These are phyloP conservation scores for Colletotrichum echinochloae DNA, from an alignment of 2,329 filamentous ascomycete genomes.

Conservation along the genomic window DNA sequence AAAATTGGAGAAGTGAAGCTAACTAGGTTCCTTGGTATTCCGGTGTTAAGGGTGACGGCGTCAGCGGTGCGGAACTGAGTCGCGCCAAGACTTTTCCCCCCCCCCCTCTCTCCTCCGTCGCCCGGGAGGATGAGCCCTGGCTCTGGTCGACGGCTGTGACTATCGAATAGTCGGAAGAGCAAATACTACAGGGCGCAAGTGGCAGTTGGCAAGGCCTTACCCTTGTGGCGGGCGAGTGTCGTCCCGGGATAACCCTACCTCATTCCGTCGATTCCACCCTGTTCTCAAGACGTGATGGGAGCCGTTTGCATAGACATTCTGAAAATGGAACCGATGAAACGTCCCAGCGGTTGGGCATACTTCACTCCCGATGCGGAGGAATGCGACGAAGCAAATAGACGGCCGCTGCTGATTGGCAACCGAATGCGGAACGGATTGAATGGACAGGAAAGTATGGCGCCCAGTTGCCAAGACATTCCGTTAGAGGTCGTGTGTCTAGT, in stretches of 20 bases:
- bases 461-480: conserved; percentile 23
- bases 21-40: conserved; percentile 36
- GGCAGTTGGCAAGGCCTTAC: not conserved
- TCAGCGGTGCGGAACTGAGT: conserved; percentile 28
- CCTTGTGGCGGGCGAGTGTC: conserved; percentile 19
- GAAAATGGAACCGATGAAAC: conserved; percentile 33
- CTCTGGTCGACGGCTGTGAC: not conserved
- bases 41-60: conserved; percentile 17
- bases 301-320: conserved; percentile 16
- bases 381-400: conserved; percentile 14
- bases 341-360: not conserved
- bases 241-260: conserved; percentile 13
- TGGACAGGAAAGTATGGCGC: conserved; percentile 6
- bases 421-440: not conserved
- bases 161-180: not conserved
- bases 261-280: conserved; percentile 1
- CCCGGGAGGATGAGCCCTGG: conserved; percentile 16
- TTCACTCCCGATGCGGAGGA: not conserved
- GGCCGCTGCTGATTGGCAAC: not conserved
- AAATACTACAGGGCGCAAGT: not conserved
- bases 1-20: conserved; percentile 35
- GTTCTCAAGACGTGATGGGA: conserved; percentile 12
- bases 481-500: conserved; percentile 29
- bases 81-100: conserved; percentile 30
- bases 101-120: conserved; percentile 27